Conservation (phyloP, 2,329 filamentous ascomycete genomes). For the Fusarium vanettenii region DNA sequence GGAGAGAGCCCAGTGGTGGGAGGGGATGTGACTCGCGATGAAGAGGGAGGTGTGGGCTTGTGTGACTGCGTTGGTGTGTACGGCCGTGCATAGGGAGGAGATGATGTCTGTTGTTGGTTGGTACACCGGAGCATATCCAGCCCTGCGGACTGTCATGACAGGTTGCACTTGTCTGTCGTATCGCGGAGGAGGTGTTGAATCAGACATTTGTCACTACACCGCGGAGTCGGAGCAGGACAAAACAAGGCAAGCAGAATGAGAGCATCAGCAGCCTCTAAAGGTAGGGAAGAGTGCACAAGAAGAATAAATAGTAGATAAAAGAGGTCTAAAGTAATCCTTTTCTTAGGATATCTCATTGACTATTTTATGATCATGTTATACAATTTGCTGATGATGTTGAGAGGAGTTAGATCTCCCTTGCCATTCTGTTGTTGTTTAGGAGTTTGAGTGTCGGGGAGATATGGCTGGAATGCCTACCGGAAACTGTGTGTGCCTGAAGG, state of each 20-base stretch:
- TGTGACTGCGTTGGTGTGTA: neutral
- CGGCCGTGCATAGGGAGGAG: neutral
- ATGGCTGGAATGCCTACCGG: neutral
- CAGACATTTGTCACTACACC: neutral
- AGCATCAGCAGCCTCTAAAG: neutral
- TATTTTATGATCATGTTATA: neutral
- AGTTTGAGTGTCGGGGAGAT: neutral
- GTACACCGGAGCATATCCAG: constrained; percentile 3
- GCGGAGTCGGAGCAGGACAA: neutral
- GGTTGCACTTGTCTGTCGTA: neutral
- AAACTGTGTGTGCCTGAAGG: neutral
- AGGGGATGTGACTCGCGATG: neutral
- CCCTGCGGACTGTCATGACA: neutral
- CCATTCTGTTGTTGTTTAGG: neutral
- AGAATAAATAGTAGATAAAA: neutral
- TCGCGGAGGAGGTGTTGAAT: constrained; percentile 2
- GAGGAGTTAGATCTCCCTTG: neutral
- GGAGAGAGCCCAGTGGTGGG: neutral
- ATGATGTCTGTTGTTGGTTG: neutral
- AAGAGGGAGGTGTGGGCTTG: neutral
- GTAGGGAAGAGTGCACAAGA: neutral
- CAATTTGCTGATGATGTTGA: neutral
- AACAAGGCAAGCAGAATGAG: neutral
- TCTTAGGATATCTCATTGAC: neutral
- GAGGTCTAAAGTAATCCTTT: neutral